Base-by-base conservation (phyloP, 306 rosid species). In the Dryas alaskensis region DNA sequence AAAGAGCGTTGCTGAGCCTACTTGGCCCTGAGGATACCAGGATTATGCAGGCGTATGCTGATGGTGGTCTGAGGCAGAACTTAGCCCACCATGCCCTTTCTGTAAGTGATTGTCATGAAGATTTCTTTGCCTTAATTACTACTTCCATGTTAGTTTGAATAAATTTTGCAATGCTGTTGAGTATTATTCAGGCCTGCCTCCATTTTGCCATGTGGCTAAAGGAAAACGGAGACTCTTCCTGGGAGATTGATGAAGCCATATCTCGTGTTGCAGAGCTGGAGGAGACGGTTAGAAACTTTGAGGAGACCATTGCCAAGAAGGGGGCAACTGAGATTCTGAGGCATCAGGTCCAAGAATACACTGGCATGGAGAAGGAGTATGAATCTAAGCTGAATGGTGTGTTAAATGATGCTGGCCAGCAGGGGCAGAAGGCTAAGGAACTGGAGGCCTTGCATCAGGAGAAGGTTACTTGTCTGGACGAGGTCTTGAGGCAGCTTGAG, bases 171-270 rank as follows among this genome's bases (percentile, higher is more conserved):
- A 66, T 42, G 22, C 11, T 47, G 43, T 10, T 16, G 60, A 67
- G 10, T 50, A n/a, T n/a, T 67, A 13, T n/a, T 50, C 60, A 31
- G 60, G 54, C 73, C 27, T 68, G 60, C 60, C 73, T 68, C 60
- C 60, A 67, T 40, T 49, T 50, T 31, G 47, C 48, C 47, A 49
- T 68, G 73, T 68, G 73, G 73, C 31, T 31, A 7, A 69, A 31
- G 61, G 59, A 69, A 69, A 39, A 13, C 52, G 60, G 60, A 52
- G 61, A 51, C 4, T 17, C 11, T 7, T 55, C 60, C 37, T 7
- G 6, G 73, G 49, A 69, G 62, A 37, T 17, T 0, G 39, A 69
- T 51, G 72, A 67, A 49, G 19, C 73, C 62, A 52, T 43, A 10
- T 50, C 62, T n/a, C 17, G 6, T 53, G 61, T 69, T n/a, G 47